Base-by-base conservation (phyloP, 495 filamentous ascomycete species). In the Astrothelium macrocarpum region DNA sequence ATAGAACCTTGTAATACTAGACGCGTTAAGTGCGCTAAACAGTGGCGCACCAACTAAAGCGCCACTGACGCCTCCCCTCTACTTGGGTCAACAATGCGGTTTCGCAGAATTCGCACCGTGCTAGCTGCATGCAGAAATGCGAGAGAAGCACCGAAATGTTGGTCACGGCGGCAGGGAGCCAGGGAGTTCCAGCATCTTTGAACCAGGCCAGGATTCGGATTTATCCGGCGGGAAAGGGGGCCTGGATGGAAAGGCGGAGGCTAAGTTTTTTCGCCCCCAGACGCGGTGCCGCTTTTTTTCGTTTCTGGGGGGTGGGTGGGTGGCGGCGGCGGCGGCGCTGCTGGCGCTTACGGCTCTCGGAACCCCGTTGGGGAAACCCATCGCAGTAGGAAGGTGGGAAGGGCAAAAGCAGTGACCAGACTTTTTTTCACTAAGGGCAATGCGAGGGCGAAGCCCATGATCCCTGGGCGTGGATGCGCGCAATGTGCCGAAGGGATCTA, bases 171-270 rank as follows among this genome's bases (percentile, higher is more conserved):
- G 34, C 34, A 4, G n/a, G n/a, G n/a, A n/a, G n/a, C n/a, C n/a
- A n/a, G n/a, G n/a, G n/a, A n/a, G n/a, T n/a, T n/a, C n/a, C n/a
- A n/a, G 49, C 12, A 9, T 10, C 20, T 9, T 10, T 16, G 23
- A 56, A 11, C 49, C 20, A 56, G 2, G 25, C 49, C 12, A 56
- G 49, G 49, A 56, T 56, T 29, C 49, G 49, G 49, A 56, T 56
- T 56, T 56, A 56, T 56, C 49, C 49, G 49, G 49, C 49, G 49
- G 49, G 49, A 56, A 29, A 56, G 34, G 34, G n/a, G n/a, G n/a
- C n/a, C n/a, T n/a, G n/a, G n/a, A n/a, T n/a, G n/a, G n/a, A n/a
- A n/a, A n/a, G n/a, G n/a, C n/a, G n/a, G n/a, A n/a, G n/a, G n/a
- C n/a, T n/a, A n/a, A n/a, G n/a, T n/a, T n/a, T n/a, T n/a, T n/a